Evolutionary conservation across 768 basidiomycete species (phyloP).

Genomic region (Russula virescens): DNA sequence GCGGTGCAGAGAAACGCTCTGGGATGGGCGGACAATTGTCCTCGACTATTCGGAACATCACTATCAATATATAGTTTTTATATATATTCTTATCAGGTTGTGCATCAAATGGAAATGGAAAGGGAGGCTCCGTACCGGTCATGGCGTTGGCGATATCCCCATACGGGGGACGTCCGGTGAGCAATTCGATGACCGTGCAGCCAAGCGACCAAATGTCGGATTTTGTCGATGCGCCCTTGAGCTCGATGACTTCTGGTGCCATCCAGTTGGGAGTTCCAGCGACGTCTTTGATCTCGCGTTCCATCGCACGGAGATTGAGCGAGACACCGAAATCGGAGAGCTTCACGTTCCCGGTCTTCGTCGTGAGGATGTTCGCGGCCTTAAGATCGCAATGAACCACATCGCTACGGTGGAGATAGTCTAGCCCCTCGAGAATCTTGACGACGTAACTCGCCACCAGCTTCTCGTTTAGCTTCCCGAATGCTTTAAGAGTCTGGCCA

Average conservation of each 20-base stretch:
- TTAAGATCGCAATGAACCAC: slow-evolving; percentile 98
- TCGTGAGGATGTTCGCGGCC: slow-evolving; percentile 97
- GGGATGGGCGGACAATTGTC: slow-evolving; percentile 87
- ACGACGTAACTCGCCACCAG: slow-evolving; percentile 91
- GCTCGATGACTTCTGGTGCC: slow-evolving; percentile 96
- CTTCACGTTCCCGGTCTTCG: slow-evolving; percentile 96
- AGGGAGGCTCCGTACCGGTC: slow-evolving; percentile 52
- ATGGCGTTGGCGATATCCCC: slow-evolving; percentile 84
- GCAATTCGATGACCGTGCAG: slow-evolving; percentile 89
- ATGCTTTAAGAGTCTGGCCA: slow-evolving; percentile 87
- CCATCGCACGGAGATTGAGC: slow-evolving; percentile 88
- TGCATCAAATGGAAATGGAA: not conserved
- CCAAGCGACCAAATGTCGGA: slow-evolving; percentile 95
- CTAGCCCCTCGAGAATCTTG: slow-evolving; percentile 92
- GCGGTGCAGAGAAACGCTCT: slow-evolving; percentile 64
- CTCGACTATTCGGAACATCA: slow-evolving; percentile 98
- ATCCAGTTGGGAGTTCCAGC: slow-evolving; percentile 99
- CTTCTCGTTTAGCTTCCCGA: slow-evolving; percentile 88
- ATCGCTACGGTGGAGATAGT: slow-evolving; percentile 84
- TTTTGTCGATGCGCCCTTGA: slow-evolving; percentile 89
- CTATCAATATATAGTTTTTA: slow-evolving; percentile 39
- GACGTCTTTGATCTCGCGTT: slow-evolving; percentile 75
- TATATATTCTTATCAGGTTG: not conserved
- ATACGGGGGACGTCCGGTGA: slow-evolving; percentile 91
- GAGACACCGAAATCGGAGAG: slow-evolving; percentile 97